Conservation (phyloP, 192 early-diverging fungal species). For the Coemansia sp. region DNA sequence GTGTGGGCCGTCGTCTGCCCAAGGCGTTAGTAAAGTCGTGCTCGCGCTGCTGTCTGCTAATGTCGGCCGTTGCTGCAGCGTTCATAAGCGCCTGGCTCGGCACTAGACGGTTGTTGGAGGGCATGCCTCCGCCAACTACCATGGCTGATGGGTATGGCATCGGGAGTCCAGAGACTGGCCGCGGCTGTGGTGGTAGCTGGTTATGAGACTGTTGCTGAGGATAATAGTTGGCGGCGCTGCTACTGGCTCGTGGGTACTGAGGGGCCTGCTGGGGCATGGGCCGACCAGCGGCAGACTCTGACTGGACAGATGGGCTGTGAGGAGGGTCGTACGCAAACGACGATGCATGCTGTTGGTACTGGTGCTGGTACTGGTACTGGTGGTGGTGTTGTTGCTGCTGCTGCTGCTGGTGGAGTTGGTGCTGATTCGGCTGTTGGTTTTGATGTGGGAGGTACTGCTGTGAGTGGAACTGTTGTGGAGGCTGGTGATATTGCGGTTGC, state of each 20-base stretch:
- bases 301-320: conserved; percentile 25
- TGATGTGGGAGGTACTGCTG: conserved; percentile 16
- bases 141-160: conserved; percentile 43
- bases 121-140: conserved; percentile 52
- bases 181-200: neutral
- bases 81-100: conserved; percentile 38
- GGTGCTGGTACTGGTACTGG: neutral
- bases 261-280: conserved; percentile 8
- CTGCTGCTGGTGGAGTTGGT: conserved; percentile 9
- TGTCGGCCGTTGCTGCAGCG: conserved; percentile 33
- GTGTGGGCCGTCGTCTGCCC: conserved; percentile 40
- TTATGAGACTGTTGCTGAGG: conserved; percentile 4
- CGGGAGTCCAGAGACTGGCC: conserved; percentile 8
- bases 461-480: conserved; percentile 9
- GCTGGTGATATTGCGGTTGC: conserved; percentile 6
- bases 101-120: conserved; percentile 28
- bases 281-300: conserved; percentile 16
- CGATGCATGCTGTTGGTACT: conserved; percentile 7
- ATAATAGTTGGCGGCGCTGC: conserved; percentile 4
- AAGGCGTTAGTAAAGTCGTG: conserved; percentile 40
- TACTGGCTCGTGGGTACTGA: conserved; percentile 26
- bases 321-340: conserved; percentile 12
- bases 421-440: conserved; percentile 1
- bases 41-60: conserved; percentile 44
- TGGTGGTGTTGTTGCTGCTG: conserved; percentile 9